phyloP scores from a whole-genome alignment of 2,329 filamentous ascomycete species.

The Phaeosphaeriaceae sp. region DNA sequence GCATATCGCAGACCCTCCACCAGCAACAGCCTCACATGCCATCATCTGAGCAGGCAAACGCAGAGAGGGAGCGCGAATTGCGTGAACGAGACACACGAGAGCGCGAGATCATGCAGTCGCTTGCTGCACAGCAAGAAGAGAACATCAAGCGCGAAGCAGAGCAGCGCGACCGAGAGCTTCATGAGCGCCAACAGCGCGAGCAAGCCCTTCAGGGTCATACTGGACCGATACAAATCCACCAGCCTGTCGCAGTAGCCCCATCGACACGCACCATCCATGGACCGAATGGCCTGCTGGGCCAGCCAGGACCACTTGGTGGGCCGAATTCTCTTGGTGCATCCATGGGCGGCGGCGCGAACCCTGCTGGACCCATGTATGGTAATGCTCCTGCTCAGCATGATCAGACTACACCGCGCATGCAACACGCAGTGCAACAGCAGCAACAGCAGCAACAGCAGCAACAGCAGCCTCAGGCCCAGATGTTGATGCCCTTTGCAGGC shows the following conservation, averaged over 20 bases:
- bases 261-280: slow-evolving; percentile 84
- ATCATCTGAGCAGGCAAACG: slow-evolving; percentile 40
- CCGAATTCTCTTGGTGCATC: slow-evolving; percentile 58
- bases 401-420: slow-evolving; percentile 62
- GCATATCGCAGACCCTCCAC: slow-evolving; percentile 53
- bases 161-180: slow-evolving; percentile 64
- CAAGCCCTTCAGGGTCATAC: slow-evolving; percentile 86
- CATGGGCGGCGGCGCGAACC: slow-evolving; percentile 65
- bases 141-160: slow-evolving; percentile 52
- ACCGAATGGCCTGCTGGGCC: slow-evolving; percentile 79
- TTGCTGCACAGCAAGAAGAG: slow-evolving; percentile 60
- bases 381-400: slow-evolving; percentile 69
- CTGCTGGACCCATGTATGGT: slow-evolving; percentile 71
- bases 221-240: slow-evolving; percentile 88
- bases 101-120: slow-evolving; percentile 62
- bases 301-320: slow-evolving; percentile 60
- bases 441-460: slow-evolving; percentile 57
- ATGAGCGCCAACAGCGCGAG: slow-evolving; percentile 65
- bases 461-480: slow-evolving; percentile 59
- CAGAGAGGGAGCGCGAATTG: slow-evolving; percentile 56
- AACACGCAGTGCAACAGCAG: slow-evolving; percentile 64
- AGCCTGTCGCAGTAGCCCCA: slow-evolving; percentile 80
- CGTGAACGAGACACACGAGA: slow-evolving; percentile 52
- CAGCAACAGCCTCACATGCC: slow-evolving; percentile 48
- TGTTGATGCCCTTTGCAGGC: slow-evolving; percentile 57